A percentile compares a stretch with the other conserved stretches of the same genome.
Evolutionary conservation across 2,329 filamentous ascomycete genomes (phyloP).

Genomic region (Coniochaeta sp.): DNA sequence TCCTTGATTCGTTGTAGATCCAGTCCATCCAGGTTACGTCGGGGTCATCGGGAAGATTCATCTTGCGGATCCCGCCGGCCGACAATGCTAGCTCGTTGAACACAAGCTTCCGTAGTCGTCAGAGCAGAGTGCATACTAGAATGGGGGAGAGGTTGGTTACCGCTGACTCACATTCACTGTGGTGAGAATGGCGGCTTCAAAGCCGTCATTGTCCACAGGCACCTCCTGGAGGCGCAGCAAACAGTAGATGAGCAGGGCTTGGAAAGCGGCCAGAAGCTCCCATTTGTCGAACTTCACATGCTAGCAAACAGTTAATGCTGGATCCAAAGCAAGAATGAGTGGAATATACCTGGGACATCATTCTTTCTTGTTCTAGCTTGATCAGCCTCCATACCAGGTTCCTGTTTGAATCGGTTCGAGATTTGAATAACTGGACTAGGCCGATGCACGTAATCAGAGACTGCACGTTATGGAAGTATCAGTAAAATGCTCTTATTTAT

Average conservation of each 20-base stretch:
- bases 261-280: constrained; percentile 11
- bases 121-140: not conserved
- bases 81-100: not conserved
- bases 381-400: constrained; percentile 7
- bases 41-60: constrained; percentile 5
- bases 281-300: constrained; percentile 8
- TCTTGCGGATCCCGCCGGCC: not conserved
- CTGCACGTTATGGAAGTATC: not conserved
- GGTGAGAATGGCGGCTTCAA: constrained; percentile 4
- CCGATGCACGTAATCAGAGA: constrained; percentile 2
- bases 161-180: constrained; percentile 4
- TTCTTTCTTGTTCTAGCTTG: constrained; percentile 6
- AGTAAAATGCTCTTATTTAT: not conserved
- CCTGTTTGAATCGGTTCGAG: constrained; percentile 6
- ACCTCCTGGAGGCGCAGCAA: constrained; percentile 9
- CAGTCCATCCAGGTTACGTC: constrained; percentile 7
- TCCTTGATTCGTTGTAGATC: constrained; percentile 10
- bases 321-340: not conserved
- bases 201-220: constrained; percentile 4
- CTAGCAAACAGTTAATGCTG: constrained; percentile 5
- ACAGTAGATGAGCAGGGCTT: constrained; percentile 11
- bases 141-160: not conserved
- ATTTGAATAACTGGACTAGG: constrained; percentile 7
- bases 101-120: not conserved
- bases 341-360: constrained; percentile 3